Evolutionary conservation across 164 flowering plant species (phyloP), one percentile per base, ranked within the genome.

Genomic region (Stephania cephalantha): DNA sequence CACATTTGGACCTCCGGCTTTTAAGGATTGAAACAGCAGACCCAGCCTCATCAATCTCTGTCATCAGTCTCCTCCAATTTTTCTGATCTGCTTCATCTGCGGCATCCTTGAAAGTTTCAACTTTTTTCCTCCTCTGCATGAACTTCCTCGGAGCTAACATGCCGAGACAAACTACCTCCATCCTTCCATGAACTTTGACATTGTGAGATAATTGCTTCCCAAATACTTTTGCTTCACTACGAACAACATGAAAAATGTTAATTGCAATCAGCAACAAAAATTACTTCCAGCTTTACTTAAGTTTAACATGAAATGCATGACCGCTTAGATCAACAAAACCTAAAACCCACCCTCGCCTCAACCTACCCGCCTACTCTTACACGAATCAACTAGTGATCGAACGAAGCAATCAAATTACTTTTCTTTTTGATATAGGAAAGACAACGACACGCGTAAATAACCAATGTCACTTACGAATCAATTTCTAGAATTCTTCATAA

Each of bases 91-190:
- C 89, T 79, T 91, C 99, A 79, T 92, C 97, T 22, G 86, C 91
- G 58, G 89, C 95, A 85, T 91, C 97, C 82, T 84, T 91, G 76
- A 92, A 93, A 58, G 83, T 83, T 78, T 88, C 95, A 58, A 83
- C 76, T 82, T 90, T 89, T 86, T 77, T 91, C 86, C 88, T 89
- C 87, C 77, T 91, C 81, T 86, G 94, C 92, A 91, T 82, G 77
- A 92, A 91, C 86, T 94, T 96, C 75, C 99, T 85, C 7, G 98
- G 98, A 15, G 92, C 82, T 81, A 96, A 81, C 97, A 96, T 96
- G 18, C 97, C 89, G 84, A 78, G 88, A 44, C 83, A 85, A 53
- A 94, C 86, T 22, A 92, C 85, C 71, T 76, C 78, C 68, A 80
- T 58, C 79, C 87, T 85, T 73, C 79, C 75, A 61, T 69, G 76